Base-by-base conservation (phyloP, 805 yeast species). In the Wickerhamiella cacticola region DNA sequence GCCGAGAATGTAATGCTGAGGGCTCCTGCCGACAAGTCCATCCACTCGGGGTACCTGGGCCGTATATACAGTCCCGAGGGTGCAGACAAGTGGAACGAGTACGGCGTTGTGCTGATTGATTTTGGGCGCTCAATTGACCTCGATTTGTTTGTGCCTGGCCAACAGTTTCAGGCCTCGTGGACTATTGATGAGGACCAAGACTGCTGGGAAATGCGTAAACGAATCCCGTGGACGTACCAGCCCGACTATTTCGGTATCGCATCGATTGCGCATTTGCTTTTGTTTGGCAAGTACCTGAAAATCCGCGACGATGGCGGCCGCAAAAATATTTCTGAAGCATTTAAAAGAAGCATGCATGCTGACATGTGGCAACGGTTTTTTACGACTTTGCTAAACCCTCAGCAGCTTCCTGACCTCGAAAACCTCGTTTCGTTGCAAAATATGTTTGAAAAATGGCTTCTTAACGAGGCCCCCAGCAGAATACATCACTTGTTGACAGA, bases 201-300 rank as follows among this genome's bases (percentile, higher is more conserved):
- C 55, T 84, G 94, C 58, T 75, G 76, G 3, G 85, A 80, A 55
- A 76, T 83, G 78, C 66, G 76, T 47, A 62, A 71, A 2, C 67
- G 72, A 3, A 57, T 68, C 45, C 73, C 81, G 0, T 87, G 95
- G 94, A 73, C 75, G 2, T 83, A 72, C 57, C 86, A 87, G 59
- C 79, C 80, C 2, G 96, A 87, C 63, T 85, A 85, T 59, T 82
- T 73, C 60, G 95, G 95, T 0, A 52, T 84, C 16, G 96, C 95
- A 0, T 73, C 78, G 28, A 74, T 82, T 0, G 66, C 85, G 2
- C 89, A 86, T 56, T 71, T 79, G 0, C 64, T 87, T 71, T 65
- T 87, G 15, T 86, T 79, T 67, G 94, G 94, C 0, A 67, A 70
- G 12, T 71, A 72, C 48, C 79, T 86, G 24, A 74, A 73, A 42